Conservation (phyloP, 495 filamentous ascomycete species). For the Niebla homalea region DNA sequence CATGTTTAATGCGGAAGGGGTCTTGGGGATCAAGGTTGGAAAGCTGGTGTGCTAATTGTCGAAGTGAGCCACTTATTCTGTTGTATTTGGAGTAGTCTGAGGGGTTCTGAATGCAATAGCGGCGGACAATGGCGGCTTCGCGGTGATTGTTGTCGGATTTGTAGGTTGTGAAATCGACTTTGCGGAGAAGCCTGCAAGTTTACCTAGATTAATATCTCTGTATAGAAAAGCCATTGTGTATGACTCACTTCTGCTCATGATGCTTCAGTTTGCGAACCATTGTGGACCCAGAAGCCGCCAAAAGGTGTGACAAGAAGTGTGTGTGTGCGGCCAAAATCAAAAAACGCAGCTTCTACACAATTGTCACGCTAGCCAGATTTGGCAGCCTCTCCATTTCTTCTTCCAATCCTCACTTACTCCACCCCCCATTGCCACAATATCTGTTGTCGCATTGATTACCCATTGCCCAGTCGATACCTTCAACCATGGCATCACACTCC, state of each 20-base stretch:
- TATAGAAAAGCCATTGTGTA: not conserved
- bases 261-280: slow-evolving; percentile 91
- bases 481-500: not conserved
- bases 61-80: slow-evolving; percentile 65
- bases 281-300: slow-evolving; percentile 13
- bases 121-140: slow-evolving; percentile 60
- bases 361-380: not conserved
- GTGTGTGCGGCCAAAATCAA: not conserved
- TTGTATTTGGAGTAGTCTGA: slow-evolving; percentile 86
- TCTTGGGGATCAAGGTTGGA: slow-evolving; percentile 65
- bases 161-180: slow-evolving; percentile 92
- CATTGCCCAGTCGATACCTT: not conserved
- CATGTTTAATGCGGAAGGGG: slow-evolving; percentile 63
- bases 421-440: not conserved
- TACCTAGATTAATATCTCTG: not conserved
- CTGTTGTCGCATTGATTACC: not conserved
- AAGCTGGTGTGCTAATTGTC: slow-evolving; percentile 77
- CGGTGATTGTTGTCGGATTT: slow-evolving; percentile 78
- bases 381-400: not conserved
- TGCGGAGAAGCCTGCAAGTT: slow-evolving; percentile 53
- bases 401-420: not conserved
- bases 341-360: not conserved
- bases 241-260: slow-evolving; percentile 61
- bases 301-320: not conserved
- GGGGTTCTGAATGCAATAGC: slow-evolving; percentile 79